Evolutionary conservation across 108 stramenopile genomes (phyloP).

Genomic region (Nannochloropsis gaditana): DNA sequence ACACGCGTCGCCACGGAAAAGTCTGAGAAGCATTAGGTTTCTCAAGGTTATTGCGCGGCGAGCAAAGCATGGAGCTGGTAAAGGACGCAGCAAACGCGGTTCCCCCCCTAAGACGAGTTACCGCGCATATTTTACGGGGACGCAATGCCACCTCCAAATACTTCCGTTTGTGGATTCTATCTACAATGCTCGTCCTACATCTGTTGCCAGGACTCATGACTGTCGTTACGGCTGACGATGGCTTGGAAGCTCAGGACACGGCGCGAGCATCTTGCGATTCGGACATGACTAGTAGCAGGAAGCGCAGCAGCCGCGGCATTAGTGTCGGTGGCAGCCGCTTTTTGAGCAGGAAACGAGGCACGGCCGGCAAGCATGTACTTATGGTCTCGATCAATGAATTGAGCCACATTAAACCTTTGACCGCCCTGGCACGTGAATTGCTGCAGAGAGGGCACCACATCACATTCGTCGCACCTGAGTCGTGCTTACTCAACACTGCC

Average conservation of each 20-base stretch:
- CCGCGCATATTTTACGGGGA: too few relatives aligned
- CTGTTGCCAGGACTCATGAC: not conserved
- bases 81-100: too few relatives aligned
- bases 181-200: not conserved
- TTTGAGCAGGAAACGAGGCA: not conserved
- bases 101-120: too few relatives aligned
- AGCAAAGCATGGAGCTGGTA: too few relatives aligned
- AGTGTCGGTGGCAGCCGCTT: not conserved
- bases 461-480: not conserved
- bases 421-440: not conserved
- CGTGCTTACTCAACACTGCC: not conserved
- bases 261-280: not conserved
- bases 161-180: not conserved
- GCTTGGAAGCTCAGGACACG: not conserved
- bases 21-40: too few relatives aligned
- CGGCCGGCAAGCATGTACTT: not conserved
- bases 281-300: not conserved
- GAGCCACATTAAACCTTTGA: not conserved
- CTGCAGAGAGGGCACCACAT: not conserved
- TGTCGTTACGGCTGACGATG: too few relatives aligned
- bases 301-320: not conserved
- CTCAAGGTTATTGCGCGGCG: too few relatives aligned
- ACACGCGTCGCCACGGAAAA: too few relatives aligned
- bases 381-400: slow-evolving; percentile 13
- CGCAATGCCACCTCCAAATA: not conserved